Conservation (phyloP, 2,329 filamentous ascomycete species). For the Tolypocladium ovalisporum region DNA sequence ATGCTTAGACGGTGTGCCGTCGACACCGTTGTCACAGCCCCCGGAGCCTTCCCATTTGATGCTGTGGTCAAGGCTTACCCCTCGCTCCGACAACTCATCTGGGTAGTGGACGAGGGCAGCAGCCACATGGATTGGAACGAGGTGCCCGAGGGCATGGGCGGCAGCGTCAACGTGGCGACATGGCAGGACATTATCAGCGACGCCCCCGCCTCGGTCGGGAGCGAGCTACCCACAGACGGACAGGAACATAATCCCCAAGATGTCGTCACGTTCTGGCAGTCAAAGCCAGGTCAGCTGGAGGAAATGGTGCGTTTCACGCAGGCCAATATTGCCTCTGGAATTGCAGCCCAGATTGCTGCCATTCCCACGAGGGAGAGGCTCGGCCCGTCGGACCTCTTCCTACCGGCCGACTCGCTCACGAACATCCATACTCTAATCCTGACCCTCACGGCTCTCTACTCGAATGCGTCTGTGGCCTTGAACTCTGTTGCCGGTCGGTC, state of each 20-base stretch:
- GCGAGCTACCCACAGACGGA: conserved; percentile 54
- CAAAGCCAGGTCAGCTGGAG: conserved; percentile 36
- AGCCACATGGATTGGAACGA: conserved; percentile 94
- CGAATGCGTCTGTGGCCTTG: conserved; percentile 74
- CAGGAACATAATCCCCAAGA: conserved; percentile 41
- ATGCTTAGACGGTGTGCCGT: conserved; percentile 64
- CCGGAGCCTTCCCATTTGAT: conserved; percentile 77
- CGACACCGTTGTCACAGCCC: conserved; percentile 73
- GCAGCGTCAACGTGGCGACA: conserved; percentile 70
- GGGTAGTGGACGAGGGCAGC: conserved; percentile 87
- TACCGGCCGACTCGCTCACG: conserved; percentile 73
- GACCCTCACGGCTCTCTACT: conserved; percentile 73
- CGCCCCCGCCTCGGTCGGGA: conserved; percentile 43
- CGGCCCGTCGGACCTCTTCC: conserved; percentile 64
- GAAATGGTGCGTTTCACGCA: conserved; percentile 78
- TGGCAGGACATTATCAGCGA: conserved; percentile 87
- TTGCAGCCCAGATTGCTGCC: conserved; percentile 65
- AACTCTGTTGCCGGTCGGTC: conserved; percentile 74
- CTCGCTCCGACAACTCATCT: conserved; percentile 67
- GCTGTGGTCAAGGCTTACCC: conserved; percentile 58
- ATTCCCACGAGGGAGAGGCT: conserved; percentile 68
- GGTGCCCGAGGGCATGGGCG: conserved; percentile 64
- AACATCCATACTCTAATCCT: conserved; percentile 70
- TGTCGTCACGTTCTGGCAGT: conserved; percentile 58
- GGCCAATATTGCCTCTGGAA: conserved; percentile 74